Evolutionary conservation across 768 basidiomycete genomes (phyloP).

Genomic region (Daedalea quercina): DNA sequence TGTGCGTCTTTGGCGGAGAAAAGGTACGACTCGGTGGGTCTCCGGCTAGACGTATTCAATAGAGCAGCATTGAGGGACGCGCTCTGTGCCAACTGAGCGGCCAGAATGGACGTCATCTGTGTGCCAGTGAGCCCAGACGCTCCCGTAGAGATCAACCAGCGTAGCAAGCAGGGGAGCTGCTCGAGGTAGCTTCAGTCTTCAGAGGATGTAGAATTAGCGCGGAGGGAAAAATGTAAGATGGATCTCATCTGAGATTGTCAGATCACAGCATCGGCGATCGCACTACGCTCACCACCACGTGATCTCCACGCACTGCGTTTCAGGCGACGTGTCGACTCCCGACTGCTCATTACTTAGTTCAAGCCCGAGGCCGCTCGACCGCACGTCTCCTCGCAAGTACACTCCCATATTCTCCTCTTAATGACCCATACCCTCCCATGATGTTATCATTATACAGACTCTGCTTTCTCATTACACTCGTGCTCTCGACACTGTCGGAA

Average conservation of each 20-base stretch:
- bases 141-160: too few relatives aligned
- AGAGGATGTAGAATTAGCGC: not conserved
- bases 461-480: slow-evolving; percentile 12
- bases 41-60: slow-evolving; percentile 59
- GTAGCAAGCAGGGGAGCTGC: not conserved
- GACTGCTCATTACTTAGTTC: not conserved
- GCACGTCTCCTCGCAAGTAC: not conserved
- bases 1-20: slow-evolving; percentile 80
- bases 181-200: not conserved
- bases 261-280: not conserved
- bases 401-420: not conserved
- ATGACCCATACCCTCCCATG: not conserved
- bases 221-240: not conserved
- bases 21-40: slow-evolving; percentile 73
- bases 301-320: not conserved
- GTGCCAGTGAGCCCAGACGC: too few relatives aligned
- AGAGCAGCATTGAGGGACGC: slow-evolving; percentile 75
- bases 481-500: slow-evolving; percentile 13
- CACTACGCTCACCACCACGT: not conserved
- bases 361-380: too few relatives aligned
- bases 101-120: slow-evolving; percentile 64
- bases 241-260: not conserved
- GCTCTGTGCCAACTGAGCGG: slow-evolving; percentile 71
- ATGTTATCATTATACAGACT: not conserved
- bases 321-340: not conserved